phyloP scores from a whole-genome alignment of 2,329 filamentous ascomycete genomes.

The Aspergillus sergii region DNA sequence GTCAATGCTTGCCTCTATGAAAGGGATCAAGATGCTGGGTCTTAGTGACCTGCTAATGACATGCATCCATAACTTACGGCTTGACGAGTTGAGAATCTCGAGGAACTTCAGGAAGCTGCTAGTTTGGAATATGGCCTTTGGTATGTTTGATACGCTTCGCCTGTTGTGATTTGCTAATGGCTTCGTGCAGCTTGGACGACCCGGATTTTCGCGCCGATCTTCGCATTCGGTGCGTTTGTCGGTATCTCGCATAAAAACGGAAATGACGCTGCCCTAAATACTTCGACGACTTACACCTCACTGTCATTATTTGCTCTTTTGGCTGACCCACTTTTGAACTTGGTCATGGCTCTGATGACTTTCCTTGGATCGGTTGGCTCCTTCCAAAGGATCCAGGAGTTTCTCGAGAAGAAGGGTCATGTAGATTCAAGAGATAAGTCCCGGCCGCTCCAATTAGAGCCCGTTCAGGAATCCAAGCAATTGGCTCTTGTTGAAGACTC shows the following conservation, averaged over 20 bases:
- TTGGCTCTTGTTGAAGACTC: conserved; percentile 26
- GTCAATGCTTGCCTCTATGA: conserved; percentile 53
- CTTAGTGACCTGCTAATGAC: conserved; percentile 45
- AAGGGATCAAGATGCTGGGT: conserved; percentile 55
- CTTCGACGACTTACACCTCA: conserved; percentile 49
- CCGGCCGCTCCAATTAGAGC: conserved; percentile 14
- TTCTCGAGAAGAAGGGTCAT: conserved; percentile 40
- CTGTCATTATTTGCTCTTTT: conserved; percentile 52
- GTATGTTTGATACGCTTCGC: conserved; percentile 19
- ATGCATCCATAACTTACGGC: conserved; percentile 42
- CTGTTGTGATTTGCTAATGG: neutral
- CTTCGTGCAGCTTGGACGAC: conserved; percentile 37
- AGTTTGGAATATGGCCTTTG: conserved; percentile 45
- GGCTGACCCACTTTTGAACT: conserved; percentile 47
- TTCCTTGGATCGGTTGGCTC: conserved; percentile 51
- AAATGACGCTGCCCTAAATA: conserved; percentile 37
- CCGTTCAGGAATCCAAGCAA: conserved; percentile 23
- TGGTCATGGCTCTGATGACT: conserved; percentile 50
- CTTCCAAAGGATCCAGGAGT: conserved; percentile 51
- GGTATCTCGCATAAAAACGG: conserved; percentile 41
- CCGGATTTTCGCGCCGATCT: conserved; percentile 47
- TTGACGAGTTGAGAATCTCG: conserved; percentile 46
- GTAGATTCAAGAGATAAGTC: conserved; percentile 27
- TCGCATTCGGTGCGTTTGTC: conserved; percentile 50
- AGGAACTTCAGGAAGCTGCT: conserved; percentile 45